These are phyloP conservation scores for Earliella scabrosa DNA, from an alignment of 1,284 basidiomycete species.

Conservation along the genomic window DNA sequence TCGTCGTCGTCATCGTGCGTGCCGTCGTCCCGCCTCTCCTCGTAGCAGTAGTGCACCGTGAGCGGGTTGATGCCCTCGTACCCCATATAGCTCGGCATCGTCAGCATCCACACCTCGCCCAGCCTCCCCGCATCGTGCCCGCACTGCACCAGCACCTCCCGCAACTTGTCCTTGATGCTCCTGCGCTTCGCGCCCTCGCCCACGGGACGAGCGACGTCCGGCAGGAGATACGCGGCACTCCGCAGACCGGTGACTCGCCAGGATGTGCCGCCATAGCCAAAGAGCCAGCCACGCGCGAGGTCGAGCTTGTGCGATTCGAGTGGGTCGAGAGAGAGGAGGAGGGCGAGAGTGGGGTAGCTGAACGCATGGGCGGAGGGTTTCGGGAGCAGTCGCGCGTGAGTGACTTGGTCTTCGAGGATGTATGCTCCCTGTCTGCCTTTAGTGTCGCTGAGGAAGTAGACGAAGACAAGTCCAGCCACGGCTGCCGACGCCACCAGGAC, in stretches of 20 bases:
- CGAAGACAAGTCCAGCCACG: background rate
- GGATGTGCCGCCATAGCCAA: conserved; percentile 53
- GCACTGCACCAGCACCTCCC: conserved; percentile 38
- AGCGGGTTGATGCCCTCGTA: conserved; percentile 79
- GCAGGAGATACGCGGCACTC: conserved; percentile 49
- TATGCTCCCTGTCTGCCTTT: conserved; percentile 33
- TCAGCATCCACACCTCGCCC: conserved; percentile 70
- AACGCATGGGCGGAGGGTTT: conserved; percentile 56
- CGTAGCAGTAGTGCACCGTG: conserved; percentile 75
- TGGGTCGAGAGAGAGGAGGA: conserved; percentile 62
- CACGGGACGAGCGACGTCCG: conserved; percentile 15
- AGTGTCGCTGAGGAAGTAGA: background rate
- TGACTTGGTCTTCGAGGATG: conserved; percentile 56
- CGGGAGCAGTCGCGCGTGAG: conserved; percentile 64
- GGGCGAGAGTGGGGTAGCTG: conserved; percentile 65
- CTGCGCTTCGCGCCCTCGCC: conserved; percentile 9
- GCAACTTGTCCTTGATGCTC: conserved; percentile 46
- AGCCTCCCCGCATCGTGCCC: conserved; percentile 29
- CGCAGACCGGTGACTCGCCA: conserved; percentile 53
- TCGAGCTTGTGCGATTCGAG: conserved; percentile 59
- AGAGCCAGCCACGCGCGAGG: conserved; percentile 51
- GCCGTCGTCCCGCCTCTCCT: conserved; percentile 23
- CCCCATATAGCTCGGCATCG: conserved; percentile 75
- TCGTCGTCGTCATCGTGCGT: background rate
- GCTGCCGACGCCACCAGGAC: background rate